Evolutionary conservation across 2,329 filamentous ascomycete genomes (phyloP).

Genomic region (Colletotrichum sp.): DNA sequence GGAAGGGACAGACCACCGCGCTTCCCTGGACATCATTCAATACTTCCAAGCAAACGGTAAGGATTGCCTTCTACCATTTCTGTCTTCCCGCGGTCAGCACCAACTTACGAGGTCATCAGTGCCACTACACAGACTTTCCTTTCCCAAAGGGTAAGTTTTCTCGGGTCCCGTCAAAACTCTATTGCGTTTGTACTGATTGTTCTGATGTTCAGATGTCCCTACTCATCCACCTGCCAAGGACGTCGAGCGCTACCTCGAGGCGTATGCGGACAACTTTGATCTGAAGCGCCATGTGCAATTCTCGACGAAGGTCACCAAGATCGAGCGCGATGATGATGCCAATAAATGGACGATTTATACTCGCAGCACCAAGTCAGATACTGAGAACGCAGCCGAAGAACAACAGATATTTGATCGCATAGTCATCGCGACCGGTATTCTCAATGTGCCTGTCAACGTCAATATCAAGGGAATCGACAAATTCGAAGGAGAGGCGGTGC

Average conservation of each 20-base stretch:
- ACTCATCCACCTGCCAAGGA: constrained; percentile 26
- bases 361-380: background rate
- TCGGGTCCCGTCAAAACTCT: accelerated
- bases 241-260: constrained; percentile 41
- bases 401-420: constrained; percentile 6
- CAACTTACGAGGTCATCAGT: background rate
- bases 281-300: constrained; percentile 33
- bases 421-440: constrained; percentile 15
- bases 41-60: constrained; percentile 13
- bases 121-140: constrained; percentile 17
- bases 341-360: background rate
- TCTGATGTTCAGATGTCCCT: constrained; percentile 24
- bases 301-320: background rate
- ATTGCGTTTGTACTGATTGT: background rate
- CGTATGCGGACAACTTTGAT: constrained; percentile 44
- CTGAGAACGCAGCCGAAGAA: background rate
- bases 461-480: constrained; percentile 19
- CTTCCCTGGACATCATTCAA: constrained; percentile 17
- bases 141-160: background rate
- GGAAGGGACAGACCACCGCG: background rate
- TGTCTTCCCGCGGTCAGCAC: background rate
- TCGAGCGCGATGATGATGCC: constrained; percentile 8
- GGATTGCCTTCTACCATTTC: background rate
- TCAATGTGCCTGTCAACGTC: constrained; percentile 1
- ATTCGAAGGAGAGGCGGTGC: constrained; percentile 20